These are phyloP conservation scores for Paramecium sonneborni DNA, from an alignment of 73 alveolate genomes.

Conservation along the genomic window DNA sequence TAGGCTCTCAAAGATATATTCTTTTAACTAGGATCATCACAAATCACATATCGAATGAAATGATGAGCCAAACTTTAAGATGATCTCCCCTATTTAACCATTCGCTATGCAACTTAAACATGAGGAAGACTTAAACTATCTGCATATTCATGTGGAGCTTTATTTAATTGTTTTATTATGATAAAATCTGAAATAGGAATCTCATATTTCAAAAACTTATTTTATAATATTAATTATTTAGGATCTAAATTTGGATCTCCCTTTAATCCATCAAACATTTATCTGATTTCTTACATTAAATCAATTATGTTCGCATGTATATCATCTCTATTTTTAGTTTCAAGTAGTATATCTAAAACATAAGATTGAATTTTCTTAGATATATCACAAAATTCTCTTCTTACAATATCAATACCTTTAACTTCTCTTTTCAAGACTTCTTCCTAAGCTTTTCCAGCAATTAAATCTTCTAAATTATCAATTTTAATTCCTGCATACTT, in stretches of 20 bases:
- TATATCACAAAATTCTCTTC: constrained; percentile 99
- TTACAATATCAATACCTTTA: constrained; percentile 95
- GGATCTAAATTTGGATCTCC: not conserved
- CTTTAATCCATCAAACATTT: constrained; percentile 49
- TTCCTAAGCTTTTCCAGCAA: not conserved
- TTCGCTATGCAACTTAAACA: constrained; percentile 91
- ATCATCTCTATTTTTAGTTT: constrained; percentile 89
- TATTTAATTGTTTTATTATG: constrained; percentile 91
- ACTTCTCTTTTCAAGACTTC: constrained; percentile 16
- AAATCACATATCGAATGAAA: constrained; percentile 90
- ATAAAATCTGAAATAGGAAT: constrained; percentile 43
- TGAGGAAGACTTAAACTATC: constrained; percentile 89
- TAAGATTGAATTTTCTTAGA: constrained; percentile 83
- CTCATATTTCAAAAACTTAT: constrained; percentile 70
- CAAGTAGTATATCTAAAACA: constrained; percentile 82
- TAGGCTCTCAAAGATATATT: constrained; percentile 29
- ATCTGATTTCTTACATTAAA: constrained; percentile 80
- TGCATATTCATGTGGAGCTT: constrained; percentile 84
- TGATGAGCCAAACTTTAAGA: constrained; percentile 77
- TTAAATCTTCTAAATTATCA: constrained; percentile 57
- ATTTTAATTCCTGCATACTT: constrained; percentile 98
- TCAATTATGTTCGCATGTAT: constrained; percentile 78
- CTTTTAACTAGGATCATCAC: constrained; percentile 68
- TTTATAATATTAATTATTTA: not conserved
- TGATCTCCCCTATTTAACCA: constrained; percentile 81